Percentiles rank a stretch among this genome's conserved stretches.
Evolutionary conservation across 352 stramenopile genomes (phyloP).

Genomic region (Globisporangium abappressorium): DNA sequence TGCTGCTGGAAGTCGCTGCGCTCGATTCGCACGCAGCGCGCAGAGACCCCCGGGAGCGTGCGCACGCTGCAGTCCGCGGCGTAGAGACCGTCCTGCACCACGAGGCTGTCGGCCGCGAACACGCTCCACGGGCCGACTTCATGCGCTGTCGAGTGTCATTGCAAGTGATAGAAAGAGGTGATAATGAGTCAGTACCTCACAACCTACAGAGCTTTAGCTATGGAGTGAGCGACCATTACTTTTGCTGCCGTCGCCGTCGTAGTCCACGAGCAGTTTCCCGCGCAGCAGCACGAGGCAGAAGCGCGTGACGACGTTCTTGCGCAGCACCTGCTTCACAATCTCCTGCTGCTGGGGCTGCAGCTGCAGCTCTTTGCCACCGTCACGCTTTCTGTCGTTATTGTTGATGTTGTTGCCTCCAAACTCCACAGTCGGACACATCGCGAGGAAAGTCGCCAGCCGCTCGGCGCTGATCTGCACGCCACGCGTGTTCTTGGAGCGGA

Average conservation of each 20-base stretch:
- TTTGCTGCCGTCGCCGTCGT: conserved; percentile 18
- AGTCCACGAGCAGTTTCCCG: conserved; percentile 29
- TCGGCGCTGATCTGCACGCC: conserved; percentile 25
- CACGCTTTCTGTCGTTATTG: neutral
- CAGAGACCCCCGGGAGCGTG: conserved; percentile 21
- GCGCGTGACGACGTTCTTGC: conserved; percentile 26
- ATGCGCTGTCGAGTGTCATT: conserved; percentile 8
- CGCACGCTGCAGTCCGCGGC: conserved; percentile 34
- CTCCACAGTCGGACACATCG: conserved; percentile 29
- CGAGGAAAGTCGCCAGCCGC: conserved; percentile 27
- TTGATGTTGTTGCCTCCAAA: conserved; percentile 11
- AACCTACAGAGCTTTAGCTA: neutral
- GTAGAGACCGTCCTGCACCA: conserved; percentile 40
- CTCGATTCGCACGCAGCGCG: conserved; percentile 32
- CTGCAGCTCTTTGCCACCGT: neutral
- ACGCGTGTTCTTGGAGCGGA: conserved; percentile 27
- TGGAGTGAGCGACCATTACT: neutral
- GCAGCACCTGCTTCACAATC: conserved; percentile 20
- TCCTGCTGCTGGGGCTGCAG: conserved; percentile 1
- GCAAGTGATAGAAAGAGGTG: neutral
- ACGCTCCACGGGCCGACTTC: conserved; percentile 32
- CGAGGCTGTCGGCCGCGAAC: conserved; percentile 38
- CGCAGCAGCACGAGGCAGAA: conserved; percentile 39
- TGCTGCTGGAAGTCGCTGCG: conserved; percentile 45
- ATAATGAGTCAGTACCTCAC: neutral